phyloP scores from a whole-genome alignment of 805 yeast species.

The Priceomyces medius region DNA sequence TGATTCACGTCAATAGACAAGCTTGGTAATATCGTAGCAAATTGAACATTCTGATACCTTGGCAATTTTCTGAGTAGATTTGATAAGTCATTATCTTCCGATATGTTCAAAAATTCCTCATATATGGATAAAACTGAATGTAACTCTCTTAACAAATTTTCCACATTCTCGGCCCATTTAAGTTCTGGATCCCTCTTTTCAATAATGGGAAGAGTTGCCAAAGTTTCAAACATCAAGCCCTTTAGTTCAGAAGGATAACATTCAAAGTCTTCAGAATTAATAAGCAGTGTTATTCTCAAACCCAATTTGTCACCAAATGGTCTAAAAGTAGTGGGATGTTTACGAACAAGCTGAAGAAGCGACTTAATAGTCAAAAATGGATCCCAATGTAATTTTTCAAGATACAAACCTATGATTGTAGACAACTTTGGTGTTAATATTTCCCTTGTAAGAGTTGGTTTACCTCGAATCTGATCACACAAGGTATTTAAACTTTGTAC shows the following conservation, averaged over 20 bases:
- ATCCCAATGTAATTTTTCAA: constrained; percentile 37
- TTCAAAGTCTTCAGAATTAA: constrained; percentile 33
- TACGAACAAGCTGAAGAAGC: constrained; percentile 41
- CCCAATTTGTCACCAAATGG: constrained; percentile 71
- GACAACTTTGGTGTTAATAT: constrained; percentile 77
- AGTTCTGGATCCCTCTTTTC: constrained; percentile 52
- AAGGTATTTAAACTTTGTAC: constrained; percentile 42
- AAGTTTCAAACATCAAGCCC: constrained; percentile 43
- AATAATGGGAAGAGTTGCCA: constrained; percentile 55
- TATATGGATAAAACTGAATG: constrained; percentile 57
- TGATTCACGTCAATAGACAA: constrained; percentile 60
- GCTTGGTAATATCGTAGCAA: constrained; percentile 41
- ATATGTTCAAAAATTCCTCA: constrained; percentile 55
- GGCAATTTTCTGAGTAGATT: constrained; percentile 38
- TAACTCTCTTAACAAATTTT: constrained; percentile 50
- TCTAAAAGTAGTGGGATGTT: constrained; percentile 77
- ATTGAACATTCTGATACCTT: constrained; percentile 9
- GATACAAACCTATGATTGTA: constrained; percentile 51
- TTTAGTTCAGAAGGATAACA: constrained; percentile 42
- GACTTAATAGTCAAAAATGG: constrained; percentile 36
- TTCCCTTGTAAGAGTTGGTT: constrained; percentile 82
- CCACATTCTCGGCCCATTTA: constrained; percentile 47
- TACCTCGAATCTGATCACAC: constrained; percentile 61
- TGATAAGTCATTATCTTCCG: constrained; percentile 52
- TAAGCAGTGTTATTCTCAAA: constrained; percentile 36